phyloP scores from a whole-genome alignment of 108 stramenopile species.

The Stephanodiscus triporus region DNA sequence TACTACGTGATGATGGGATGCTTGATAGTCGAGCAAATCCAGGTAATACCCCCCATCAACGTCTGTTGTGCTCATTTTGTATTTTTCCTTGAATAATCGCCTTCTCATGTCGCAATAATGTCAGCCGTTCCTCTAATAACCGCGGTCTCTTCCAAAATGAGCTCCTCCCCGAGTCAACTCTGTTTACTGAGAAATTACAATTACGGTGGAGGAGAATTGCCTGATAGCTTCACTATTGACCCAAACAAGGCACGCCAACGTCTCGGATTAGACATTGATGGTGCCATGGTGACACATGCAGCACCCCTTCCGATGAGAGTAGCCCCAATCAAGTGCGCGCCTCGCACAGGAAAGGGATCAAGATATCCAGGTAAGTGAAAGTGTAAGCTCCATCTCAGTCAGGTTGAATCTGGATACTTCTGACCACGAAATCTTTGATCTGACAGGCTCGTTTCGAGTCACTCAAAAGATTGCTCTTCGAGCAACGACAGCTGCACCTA shows the following conservation, averaged over 20 bases:
- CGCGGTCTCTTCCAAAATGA: slow-evolving; percentile 81
- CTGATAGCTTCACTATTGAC: slow-evolving; percentile 73
- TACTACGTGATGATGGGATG: slow-evolving; percentile 75
- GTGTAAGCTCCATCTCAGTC: not conserved
- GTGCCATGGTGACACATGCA: slow-evolving; percentile 20
- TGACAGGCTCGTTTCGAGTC: slow-evolving; percentile 76
- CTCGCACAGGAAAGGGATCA: slow-evolving; percentile 62
- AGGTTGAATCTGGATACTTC: not conserved
- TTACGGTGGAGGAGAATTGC: slow-evolving; percentile 75
- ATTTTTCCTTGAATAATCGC: not conserved
- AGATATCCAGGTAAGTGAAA: slow-evolving; percentile 64
- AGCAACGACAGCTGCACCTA: slow-evolving; percentile 88
- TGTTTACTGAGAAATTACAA: slow-evolving; percentile 86
- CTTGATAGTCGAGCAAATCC: slow-evolving; percentile 84
- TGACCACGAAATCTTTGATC: not conserved
- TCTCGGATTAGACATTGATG: slow-evolving; percentile 58
- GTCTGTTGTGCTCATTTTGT: slow-evolving; percentile 14
- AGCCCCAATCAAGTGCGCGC: slow-evolving; percentile 40
- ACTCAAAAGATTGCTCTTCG: slow-evolving; percentile 80
- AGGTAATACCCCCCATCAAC: slow-evolving; percentile 31
- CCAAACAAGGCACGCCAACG: slow-evolving; percentile 69
- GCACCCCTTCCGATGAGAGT: not conserved
- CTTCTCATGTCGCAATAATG: not conserved
- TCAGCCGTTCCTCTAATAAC: slow-evolving; percentile 46
- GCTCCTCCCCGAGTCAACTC: slow-evolving; percentile 74